These are phyloP conservation scores for Rhododendron henanense DNA, from an alignment of 148 eudicot species.

Conservation along the genomic window DNA sequence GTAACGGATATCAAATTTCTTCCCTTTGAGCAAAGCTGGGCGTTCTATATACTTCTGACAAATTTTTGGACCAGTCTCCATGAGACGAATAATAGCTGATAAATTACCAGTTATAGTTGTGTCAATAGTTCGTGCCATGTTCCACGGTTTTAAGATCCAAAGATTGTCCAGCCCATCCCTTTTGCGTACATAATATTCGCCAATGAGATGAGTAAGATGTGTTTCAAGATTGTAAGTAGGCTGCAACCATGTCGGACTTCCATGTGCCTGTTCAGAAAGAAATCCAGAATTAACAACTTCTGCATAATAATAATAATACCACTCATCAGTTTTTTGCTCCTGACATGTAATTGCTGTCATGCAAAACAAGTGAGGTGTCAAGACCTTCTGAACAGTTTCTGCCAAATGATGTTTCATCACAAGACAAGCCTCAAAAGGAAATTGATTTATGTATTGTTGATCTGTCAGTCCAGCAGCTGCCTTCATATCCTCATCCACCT, in stretches of 20 bases:
- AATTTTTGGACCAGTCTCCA: conserved; percentile 98
- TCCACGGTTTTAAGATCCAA: conserved; percentile 99
- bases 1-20: conserved; percentile 91
- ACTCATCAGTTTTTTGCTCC: neutral
- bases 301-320: conserved; percentile 6
- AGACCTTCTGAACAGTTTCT: conserved; percentile 81
- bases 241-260: conserved; percentile 79
- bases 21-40: conserved; percentile 83
- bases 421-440: conserved; percentile 93
- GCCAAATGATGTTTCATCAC: conserved; percentile 99
- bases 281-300: neutral
- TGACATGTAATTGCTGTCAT: neutral
- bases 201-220: conserved; percentile 73
- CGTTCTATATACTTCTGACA: conserved; percentile 96
- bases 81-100: conserved; percentile 87
- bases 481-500: conserved; percentile 86
- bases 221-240: conserved; percentile 95
- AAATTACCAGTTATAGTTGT: conserved; percentile 76
- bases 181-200: conserved; percentile 70
- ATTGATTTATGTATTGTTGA: conserved; percentile 81
- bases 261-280: conserved; percentile 61
- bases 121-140: conserved; percentile 98
- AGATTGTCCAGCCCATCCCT: conserved; percentile 66
- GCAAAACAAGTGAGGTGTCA: neutral
- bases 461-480: conserved; percentile 80